Base-by-base conservation (phyloP, 2,329 filamentous ascomycete genomes). In the Lasiodiplodia citricola region DNA sequence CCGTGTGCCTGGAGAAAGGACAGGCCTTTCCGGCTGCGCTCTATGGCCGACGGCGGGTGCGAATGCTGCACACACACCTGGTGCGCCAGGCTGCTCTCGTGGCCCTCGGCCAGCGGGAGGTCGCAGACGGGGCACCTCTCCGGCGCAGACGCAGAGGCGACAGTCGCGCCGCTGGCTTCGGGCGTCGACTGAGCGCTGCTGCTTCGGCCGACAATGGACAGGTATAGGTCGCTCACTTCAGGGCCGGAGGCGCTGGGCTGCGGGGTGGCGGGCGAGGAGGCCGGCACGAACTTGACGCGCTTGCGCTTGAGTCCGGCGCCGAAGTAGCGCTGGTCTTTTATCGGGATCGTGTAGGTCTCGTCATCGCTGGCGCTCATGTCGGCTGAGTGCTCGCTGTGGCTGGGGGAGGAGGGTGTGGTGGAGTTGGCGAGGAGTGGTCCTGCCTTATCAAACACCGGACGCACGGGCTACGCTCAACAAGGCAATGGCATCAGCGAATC, bases 41-140 rank as follows among this genome's bases (percentile, higher is more conserved):
- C 90, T 23, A 94, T 81, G 16, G 90, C 85, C 0, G 91, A 93
- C 0, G 92, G 92, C 7, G 91, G 90, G 69, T 92, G 88, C 0
- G 90, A 90, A 75, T 93, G 91, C 4, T 83, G 78, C 1, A 93
- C 82, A 70, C 87, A 89, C 47, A 92, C 86, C 80, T 94, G 91
- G 75, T 94, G 92, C 7, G 89, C 88, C 67, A 92, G 84, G 38
- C 87, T 90, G 31, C 85, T 82, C 74, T 88, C 87, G 76, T 91
- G 91, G 38, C 58, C 67, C 67, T 74, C 77, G 70, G 73, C n/a
- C 37, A 82, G 71, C 0, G 77, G 77, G 13, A 76, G 74, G 25
- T 75, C 76, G 72, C 81, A 83, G n/a, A 79, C 76, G 4, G 74
- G 72, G 72, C 77, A 78, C 31, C 73, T 67, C 31, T 76, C 74